Evolutionary conservation across 2,329 filamentous ascomycete species (phyloP), one percentile per base, ranked within the genome.

Genomic region (Talaromyces sp.): DNA sequence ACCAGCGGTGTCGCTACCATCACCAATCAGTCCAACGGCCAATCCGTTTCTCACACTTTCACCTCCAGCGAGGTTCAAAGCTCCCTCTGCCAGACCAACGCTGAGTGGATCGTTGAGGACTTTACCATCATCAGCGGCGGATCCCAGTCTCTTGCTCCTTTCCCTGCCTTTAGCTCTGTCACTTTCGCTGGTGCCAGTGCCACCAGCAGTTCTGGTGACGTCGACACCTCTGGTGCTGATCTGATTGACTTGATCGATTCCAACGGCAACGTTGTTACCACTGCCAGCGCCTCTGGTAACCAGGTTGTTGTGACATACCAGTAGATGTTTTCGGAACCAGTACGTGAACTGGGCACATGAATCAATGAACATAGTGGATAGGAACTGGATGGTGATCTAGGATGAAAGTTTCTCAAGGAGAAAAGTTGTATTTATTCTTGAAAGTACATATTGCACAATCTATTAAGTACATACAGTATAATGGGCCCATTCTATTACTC

Each of bases 81-180:
- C n/a, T 74, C 73, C 8, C 80, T 87, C n/a, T 84, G 82, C 71
- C 79, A 85, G 70, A 81, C 81, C 69, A 87, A 87, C 68, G 86
- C 85, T 10, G 86, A 88, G 72, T 89, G 86, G 85, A 87, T 88
- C 69, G 85, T 88, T 16, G 86, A 88, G 76, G 84, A 85, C 66
- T 85, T 83, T 63, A 65, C 64, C n/a, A 73, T 79, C 67, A 68
- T 73, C 3, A 74, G 75, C 56, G 66, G 68, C 47, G 67, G 68
- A 50, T 67, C 70, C 1, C 75, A 82, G 62, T 73, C 73, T 2
- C 73, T 82, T 9, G 81, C 85, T 10, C 70, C 77, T 0, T 76
- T 86, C 61, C 81, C 78, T 41, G 71, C 84, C 69, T 85, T 85
- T 64, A 79, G 79, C 19, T 78, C 73, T 5, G 78, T 85, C 19